A percentile compares a stretch with the other conserved stretches of the same genome.
phyloP scores from a whole-genome alignment of 2,329 filamentous ascomycete genomes.

The Microdochium trichocladiopsis region DNA sequence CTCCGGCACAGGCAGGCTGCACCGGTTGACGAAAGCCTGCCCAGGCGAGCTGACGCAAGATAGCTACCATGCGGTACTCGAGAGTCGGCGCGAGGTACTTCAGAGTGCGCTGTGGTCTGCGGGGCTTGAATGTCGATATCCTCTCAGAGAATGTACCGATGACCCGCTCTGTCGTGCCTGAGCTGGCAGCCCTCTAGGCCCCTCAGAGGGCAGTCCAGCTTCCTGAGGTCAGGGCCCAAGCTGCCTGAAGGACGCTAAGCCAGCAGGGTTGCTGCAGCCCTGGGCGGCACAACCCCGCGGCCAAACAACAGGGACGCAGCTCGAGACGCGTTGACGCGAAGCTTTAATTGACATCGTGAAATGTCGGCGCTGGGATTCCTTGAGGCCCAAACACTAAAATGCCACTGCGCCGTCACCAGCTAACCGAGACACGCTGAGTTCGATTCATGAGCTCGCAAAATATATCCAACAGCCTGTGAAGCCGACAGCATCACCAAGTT shows the following conservation, averaged over 20 bases:
- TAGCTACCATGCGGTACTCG: background rate
- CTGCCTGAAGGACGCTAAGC: background rate
- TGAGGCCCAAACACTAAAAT: background rate
- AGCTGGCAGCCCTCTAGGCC: too few species aligned
- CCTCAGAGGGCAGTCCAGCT: too few species aligned
- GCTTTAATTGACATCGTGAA: background rate
- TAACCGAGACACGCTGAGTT: background rate
- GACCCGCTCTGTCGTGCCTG: too few species aligned
- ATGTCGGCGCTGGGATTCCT: background rate
- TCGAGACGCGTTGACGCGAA: constrained; percentile 1
- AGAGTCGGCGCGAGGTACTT: background rate
- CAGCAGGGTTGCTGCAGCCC: background rate
- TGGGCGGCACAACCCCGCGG: background rate
- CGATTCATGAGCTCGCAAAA: background rate
- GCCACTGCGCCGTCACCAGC: background rate
- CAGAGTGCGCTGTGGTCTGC: background rate
- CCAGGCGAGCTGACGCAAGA: background rate
- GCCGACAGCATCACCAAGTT: background rate
- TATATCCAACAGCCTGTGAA: background rate
- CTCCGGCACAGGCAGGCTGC: background rate
- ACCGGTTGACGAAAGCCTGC: background rate
- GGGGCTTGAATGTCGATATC: too few species aligned
- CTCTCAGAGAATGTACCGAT: background rate
- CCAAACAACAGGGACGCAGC: background rate
- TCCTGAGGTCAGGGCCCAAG: too few species aligned